Conservation (phyloP, 345 rosid genomes). For the Cochlearia excelsa region DNA sequence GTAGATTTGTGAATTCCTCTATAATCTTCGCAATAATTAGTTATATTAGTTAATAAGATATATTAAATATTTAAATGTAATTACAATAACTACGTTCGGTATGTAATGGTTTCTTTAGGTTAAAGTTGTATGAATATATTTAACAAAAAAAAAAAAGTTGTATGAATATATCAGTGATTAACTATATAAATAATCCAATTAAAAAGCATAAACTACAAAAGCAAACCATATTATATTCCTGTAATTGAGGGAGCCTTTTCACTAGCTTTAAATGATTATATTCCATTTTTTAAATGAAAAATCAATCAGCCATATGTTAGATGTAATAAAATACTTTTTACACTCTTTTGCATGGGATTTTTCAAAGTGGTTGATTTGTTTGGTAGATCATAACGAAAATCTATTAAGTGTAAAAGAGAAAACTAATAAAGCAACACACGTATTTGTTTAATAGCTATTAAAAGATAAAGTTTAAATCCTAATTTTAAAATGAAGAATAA, state of each 20-base stretch:
- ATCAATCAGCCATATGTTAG: background rate
- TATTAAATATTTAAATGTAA: too few relatives aligned
- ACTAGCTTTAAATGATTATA: conserved; percentile 11
- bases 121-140: background rate
- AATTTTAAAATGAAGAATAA: too few relatives aligned
- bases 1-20: too few relatives aligned
- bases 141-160: conserved; percentile 2
- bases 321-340: background rate
- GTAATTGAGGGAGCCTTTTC: conserved; percentile 22
- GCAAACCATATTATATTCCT: conserved; percentile 1
- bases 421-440: background rate
- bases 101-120: background rate
- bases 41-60: too few relatives aligned
- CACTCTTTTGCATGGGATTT: conserved; percentile 28
- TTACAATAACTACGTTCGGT: background rate
- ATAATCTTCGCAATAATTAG: too few relatives aligned
- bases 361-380: conserved; percentile 22
- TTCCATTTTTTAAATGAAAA: conserved; percentile 2
- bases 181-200: too few relatives aligned
- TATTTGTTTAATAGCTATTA: background rate
- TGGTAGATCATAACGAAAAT: conserved; percentile 19
- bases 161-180: too few relatives aligned
- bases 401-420: conserved; percentile 12
- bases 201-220: too few relatives aligned
- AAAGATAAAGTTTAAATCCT: too few relatives aligned